Evolutionary conservation across 2,329 filamentous ascomycete species (phyloP).

Genomic region (Fusarium sp.): DNA sequence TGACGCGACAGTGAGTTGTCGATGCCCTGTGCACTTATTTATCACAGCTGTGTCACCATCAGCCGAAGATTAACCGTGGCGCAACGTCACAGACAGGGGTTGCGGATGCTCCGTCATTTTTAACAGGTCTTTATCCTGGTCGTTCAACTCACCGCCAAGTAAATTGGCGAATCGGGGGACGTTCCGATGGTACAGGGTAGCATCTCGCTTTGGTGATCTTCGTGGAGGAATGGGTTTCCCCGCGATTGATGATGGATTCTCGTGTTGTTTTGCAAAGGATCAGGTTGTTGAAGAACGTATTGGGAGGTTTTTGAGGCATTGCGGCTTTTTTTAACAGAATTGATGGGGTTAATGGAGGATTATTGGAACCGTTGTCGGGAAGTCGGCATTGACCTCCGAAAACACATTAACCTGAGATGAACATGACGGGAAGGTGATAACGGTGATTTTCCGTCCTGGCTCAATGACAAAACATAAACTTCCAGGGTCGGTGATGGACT

Average conservation of each 20-base stretch:
- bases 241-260: neutral
- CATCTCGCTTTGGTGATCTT: neutral
- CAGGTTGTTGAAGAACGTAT: neutral
- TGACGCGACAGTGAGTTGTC: neutral
- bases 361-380: neutral
- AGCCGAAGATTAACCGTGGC: conserved; percentile 9
- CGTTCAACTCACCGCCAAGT: conserved; percentile 2
- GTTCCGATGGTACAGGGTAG: conserved; percentile 11
- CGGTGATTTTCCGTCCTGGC: too few species aligned
- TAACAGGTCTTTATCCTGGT: neutral
- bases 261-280: neutral
- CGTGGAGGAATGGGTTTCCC: neutral
- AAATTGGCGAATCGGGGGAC: neutral
- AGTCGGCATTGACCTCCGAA: too few species aligned
- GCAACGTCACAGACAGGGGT: conserved; percentile 2
- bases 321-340: neutral
- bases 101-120: conserved; percentile 4
- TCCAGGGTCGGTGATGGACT: too few species aligned
- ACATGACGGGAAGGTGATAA: too few species aligned
- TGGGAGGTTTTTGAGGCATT: neutral
- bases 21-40: conserved; percentile 7
- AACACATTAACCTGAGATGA: too few species aligned
- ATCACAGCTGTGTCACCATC: neutral
- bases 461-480: too few species aligned
- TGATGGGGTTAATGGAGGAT: too few species aligned